phyloP scores from a whole-genome alignment of 768 basidiomycete species.

The Sarcodon aspratus region DNA sequence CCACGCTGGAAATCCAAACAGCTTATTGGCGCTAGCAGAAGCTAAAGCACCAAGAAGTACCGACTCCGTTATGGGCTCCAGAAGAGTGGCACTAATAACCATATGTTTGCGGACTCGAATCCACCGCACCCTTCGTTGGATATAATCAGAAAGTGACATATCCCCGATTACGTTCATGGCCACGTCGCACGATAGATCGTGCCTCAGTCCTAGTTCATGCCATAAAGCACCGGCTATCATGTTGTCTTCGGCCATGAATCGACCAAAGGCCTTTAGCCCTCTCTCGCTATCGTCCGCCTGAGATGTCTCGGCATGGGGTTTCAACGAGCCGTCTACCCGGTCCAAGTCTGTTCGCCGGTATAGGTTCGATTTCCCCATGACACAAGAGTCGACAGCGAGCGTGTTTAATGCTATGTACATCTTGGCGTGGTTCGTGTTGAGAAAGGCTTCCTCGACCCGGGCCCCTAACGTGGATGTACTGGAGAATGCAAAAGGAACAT shows the following conservation, averaged over 20 bases:
- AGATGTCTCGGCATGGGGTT: conserved; percentile 26
- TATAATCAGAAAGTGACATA: conserved; percentile 77
- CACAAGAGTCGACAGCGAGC: conserved; percentile 84
- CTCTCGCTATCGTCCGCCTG: conserved; percentile 15
- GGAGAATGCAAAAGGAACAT: conserved; percentile 82
- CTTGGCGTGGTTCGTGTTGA: conserved; percentile 96
- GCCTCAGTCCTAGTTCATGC: conserved; percentile 85
- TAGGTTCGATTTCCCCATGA: conserved; percentile 92
- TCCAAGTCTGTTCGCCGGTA: conserved; percentile 87
- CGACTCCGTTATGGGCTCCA: conserved; percentile 91
- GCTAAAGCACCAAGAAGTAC: conserved; percentile 60
- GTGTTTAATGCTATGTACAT: conserved; percentile 96
- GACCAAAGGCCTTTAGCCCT: conserved; percentile 74
- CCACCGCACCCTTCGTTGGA: conserved; percentile 89
- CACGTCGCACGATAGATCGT: conserved; percentile 86
- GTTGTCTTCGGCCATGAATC: conserved; percentile 95
- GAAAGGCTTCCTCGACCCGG: conserved; percentile 82
- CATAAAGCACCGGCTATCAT: conserved; percentile 90
- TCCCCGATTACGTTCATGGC: conserved; percentile 82
- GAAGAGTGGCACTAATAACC: conserved; percentile 74
- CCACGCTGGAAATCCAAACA: conserved; percentile 41
- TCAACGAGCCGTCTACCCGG: conserved; percentile 54
- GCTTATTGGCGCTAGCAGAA: conserved; percentile 37
- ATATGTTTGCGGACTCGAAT: conserved; percentile 94
- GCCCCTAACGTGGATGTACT: conserved; percentile 66